Percentiles rank a stretch among this genome's conserved stretches.
Conservation (phyloP, 805 yeast genomes). For the Candida nanaspora region DNA sequence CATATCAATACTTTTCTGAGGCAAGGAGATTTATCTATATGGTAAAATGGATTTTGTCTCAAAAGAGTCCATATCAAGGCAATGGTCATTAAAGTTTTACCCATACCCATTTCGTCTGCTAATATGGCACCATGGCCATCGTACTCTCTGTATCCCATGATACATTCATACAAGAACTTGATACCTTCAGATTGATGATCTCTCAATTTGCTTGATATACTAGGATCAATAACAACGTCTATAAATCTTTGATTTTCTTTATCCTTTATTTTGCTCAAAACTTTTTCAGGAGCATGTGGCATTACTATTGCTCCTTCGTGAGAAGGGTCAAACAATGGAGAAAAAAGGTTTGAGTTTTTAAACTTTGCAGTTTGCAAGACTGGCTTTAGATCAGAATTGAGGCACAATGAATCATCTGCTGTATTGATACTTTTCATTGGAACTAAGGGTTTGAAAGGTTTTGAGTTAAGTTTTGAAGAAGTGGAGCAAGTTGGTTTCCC, state of each 20-base stretch:
- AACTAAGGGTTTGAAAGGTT: constrained; percentile 10
- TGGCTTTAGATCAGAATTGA: neutral
- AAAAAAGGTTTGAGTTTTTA: neutral
- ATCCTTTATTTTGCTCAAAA: constrained; percentile 19
- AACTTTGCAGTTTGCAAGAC: neutral
- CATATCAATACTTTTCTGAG: constrained; percentile 64
- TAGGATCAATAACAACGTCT: constrained; percentile 58
- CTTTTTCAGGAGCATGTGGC: constrained; percentile 22
- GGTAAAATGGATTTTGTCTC: constrained; percentile 47
- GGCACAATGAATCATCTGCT: too few species aligned
- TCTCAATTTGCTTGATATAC: constrained; percentile 46
- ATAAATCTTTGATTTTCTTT: constrained; percentile 2
- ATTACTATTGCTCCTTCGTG: constrained; percentile 32
- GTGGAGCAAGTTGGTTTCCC: too few species aligned
- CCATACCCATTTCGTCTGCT: constrained; percentile 94
- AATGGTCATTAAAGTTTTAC: constrained; percentile 83
- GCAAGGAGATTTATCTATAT: constrained; percentile 26
- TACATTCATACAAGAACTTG: constrained; percentile 70
- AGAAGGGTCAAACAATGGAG: constrained; percentile 32
- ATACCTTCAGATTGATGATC: constrained; percentile 88
- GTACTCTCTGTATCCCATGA: constrained; percentile 56
- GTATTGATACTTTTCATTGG: neutral
- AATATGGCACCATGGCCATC: constrained; percentile 65
- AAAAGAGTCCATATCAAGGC: constrained; percentile 77
- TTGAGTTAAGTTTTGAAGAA: too few species aligned